Base-by-base conservation (phyloP, 1,139 yeast genomes). In the Nakaseomyces delphensis region DNA sequence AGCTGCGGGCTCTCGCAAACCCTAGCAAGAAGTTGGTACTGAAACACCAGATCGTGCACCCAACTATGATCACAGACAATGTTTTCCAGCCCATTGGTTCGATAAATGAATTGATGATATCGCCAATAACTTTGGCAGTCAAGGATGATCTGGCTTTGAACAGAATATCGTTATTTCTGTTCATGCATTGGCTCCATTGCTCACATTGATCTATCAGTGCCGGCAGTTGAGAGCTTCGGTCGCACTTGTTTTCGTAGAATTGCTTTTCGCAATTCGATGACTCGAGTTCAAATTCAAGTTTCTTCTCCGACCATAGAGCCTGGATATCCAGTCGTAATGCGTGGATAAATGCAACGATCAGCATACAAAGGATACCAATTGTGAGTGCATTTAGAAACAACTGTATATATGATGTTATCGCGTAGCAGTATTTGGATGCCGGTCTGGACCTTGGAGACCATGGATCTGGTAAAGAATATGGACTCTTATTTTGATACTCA, bases 101-200 rank as follows among this genome's bases (percentile, higher is more conserved):
- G 32, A 85, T 66, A 52, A 86, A 83, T 2, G 91, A 81, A 59
- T 86, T 83, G 40, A 86, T 69, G 18, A 85, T 81, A 48, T 82
- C 91, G 1, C 93, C 94, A 56, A 86, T 71, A 0, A 93, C 76
- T 55, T 81, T 89, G 0, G 95, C 95, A 14, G 53, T 53, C 21
- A 57, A 40, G 0, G 87, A 76, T 24, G 87, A 75, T 51, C 76
- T 72, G 3, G 93, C 84, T 38, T 77, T 73, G 4, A 91, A 93
- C n/a, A 87, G 76, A 6, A 76, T 68, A 33, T 76, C 74, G 11
- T 96, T 95, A 53, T 89, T 94, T 47, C 86, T 70, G 53, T 79
- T 77, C 95, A 84, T 87, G 62, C 98, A 91, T 48, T 71, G 74
- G 48, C 77, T 81, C 94, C 95, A 85, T 33, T 68, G 67, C 25